Base-by-base conservation (phyloP, 1,284 basidiomycete genomes). In the Sporisorium scitamineum region DNA sequence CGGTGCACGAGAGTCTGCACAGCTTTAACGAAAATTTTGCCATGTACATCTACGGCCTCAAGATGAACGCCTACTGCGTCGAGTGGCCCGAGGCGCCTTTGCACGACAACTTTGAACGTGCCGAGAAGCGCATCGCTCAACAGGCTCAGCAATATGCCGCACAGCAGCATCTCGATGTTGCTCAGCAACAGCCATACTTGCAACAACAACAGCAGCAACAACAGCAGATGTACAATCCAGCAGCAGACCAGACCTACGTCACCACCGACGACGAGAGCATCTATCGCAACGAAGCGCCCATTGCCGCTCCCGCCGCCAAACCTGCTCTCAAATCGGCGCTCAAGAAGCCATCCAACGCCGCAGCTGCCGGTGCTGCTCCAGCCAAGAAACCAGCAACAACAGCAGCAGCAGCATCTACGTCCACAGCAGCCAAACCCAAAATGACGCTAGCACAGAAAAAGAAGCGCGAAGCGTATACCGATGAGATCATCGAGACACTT, bases 1-100 rank as follows among this genome's bases (percentile, higher is more conserved):
- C 88, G 24, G 89, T 97, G 62, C 91, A 92, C 83, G 88, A 91
- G 54, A 91, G 93, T 20, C 88, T 97, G 52, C 89, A 90, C 5
- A 91, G 90, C 13, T 97, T 97, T 88, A 96, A 97, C 84, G 95
- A 97, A 85, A 91, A 91, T 42, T 97, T 97, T 83, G 92, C 94
- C 11, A 94, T 93, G 84, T 95, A 92, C 89, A 86, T 97, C 20
- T 95, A 95, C 85, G 91, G 92, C 11, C 90, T 97, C 89, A 92
- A 94, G 84, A 96, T 97, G 93, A 95, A 96, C 82, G 92, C 94
- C 1, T 90, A 95, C 73, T 95, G 94, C 29, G 91, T 92, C 0
- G 94, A 96, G 85, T 97, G 94, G 94, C 90, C 90, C 0, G 92
- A 95, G 89, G 78, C 76, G 18, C 81, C 80, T 6, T 53, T 53